A percentile compares a stretch with the other conserved stretches of the same genome.
phyloP scores from a whole-genome alignment of 192 early-diverging fungal genomes.

The Gaertneriomyces sp. region DNA sequence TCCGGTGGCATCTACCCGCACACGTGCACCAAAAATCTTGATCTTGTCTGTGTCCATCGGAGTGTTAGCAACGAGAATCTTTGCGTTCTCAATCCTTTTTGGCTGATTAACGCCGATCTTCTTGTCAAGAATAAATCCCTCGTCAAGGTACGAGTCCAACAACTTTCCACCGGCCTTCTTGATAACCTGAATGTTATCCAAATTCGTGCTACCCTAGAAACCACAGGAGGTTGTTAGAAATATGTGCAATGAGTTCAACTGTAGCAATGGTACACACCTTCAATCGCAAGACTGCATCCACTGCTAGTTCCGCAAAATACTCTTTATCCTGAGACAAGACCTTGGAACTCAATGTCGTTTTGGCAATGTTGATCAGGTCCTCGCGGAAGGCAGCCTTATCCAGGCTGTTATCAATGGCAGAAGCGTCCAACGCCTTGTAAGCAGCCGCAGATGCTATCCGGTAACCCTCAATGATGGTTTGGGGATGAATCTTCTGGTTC shows the following conservation, averaged over 20 bases:
- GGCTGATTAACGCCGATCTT: constrained; percentile 99
- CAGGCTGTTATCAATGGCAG: constrained; percentile 76
- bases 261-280: constrained; percentile 49
- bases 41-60: constrained; percentile 99
- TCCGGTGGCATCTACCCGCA: constrained; percentile 92
- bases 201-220: constrained; percentile 80
- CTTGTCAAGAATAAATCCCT: constrained; percentile 98
- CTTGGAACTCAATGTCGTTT: constrained; percentile 94
- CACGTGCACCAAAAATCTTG: constrained; percentile 97
- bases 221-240: not conserved
- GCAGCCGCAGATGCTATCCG: constrained; percentile 82
- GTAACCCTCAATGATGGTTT: constrained; percentile 95
- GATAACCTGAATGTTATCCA: constrained; percentile 99
- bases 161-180: constrained; percentile 96
- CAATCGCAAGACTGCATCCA: constrained; percentile 93
- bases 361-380: constrained; percentile 96
- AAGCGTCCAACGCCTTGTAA: constrained; percentile 73
- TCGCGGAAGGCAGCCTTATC: constrained; percentile 71
- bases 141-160: constrained; percentile 91
- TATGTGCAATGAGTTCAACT: not conserved
- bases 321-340: constrained; percentile 95
- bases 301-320: constrained; percentile 91
- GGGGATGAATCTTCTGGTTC: constrained; percentile 93
- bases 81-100: constrained; percentile 91
- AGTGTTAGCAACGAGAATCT: constrained; percentile 96